Base-by-base conservation (phyloP, 2,329 filamentous ascomycete species). In the Clonostachys sp. region DNA sequence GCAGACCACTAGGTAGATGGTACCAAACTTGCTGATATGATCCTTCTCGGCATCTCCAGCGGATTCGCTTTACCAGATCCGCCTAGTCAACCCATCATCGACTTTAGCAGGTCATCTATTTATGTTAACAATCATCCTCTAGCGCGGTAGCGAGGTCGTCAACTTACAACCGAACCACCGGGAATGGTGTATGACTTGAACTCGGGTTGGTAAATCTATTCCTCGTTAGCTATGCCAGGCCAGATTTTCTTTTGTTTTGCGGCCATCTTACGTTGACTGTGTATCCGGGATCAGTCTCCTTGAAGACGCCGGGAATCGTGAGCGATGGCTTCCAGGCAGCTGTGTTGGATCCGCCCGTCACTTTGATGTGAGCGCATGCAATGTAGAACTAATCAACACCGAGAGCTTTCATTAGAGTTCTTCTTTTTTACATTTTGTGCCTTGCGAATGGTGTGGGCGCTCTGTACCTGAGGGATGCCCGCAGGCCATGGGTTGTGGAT, bases 401-500 rank as follows among this genome's bases (percentile, higher is more conserved):
- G 14, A 34, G 34, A 24, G 12, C 34, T 12, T 18, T 4, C 12
- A n/a, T 18, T 33, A 44, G 12, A 18, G 13, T 7, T 34, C 18
- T 18, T 10, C 42, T 24, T 44, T 18, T 16, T 33, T 17, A n/a
- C n/a, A n/a, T n/a, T 17, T 61, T 62, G 5, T 20, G 39, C 41
- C 13, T 30, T 30, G 24, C 1, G 10, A 2, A 10, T 30, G 24
- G 24, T 1, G 24, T 30, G 24, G 24, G 3, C 8, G 52, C 3
- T 9, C 30, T 44, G 44, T 49, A 57, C 56, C 53, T 71, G 67
- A 14, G 71, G 70, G 45, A 67, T 69, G 14, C 64, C 63, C 5
- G 70, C 68, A 2, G 69, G 70, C 50, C 55, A 65, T 3, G 73
- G 74, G 51, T 76, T 74, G 68, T 86, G 82, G 45, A 86, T 78